Conservation (phyloP, 306 rosid genomes). For the Corylus avellana region DNA sequence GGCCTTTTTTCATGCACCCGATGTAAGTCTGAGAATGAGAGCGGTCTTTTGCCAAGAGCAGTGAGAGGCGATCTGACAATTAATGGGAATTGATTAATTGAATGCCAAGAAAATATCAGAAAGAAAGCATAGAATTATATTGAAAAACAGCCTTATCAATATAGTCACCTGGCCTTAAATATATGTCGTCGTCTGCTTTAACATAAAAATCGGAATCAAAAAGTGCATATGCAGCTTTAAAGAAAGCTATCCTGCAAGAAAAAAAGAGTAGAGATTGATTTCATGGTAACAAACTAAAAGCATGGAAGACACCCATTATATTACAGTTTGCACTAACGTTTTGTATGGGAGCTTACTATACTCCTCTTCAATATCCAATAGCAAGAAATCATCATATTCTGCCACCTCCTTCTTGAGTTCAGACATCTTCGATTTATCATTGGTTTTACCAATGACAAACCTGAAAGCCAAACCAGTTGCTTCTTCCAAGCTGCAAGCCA, state of each 20-base stretch:
- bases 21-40: slow-evolving; percentile 88
- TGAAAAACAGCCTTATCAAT: slow-evolving; percentile 17
- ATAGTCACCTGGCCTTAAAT: slow-evolving; percentile 85
- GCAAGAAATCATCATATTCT: slow-evolving; percentile 78
- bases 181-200: slow-evolving; percentile 96
- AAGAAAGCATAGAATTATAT: slow-evolving; percentile 14
- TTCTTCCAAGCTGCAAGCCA: slow-evolving; percentile 85
- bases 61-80: slow-evolving; percentile 84
- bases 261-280: slow-evolving; percentile 14
- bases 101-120: slow-evolving; percentile 16
- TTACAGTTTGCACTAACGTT: slow-evolving; percentile 75
- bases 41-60: slow-evolving; percentile 76
- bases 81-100: slow-evolving; percentile 29
- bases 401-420: slow-evolving; percentile 73
- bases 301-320: slow-evolving; percentile 17
- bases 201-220: slow-evolving; percentile 85
- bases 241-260: slow-evolving; percentile 80
- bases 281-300: slow-evolving; percentile 20
- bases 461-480: slow-evolving; percentile 94
- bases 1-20: slow-evolving; percentile 99
- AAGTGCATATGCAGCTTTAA: slow-evolving; percentile 94
- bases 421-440: slow-evolving; percentile 64
- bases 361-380: slow-evolving; percentile 94
- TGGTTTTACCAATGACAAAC: slow-evolving; percentile 83
- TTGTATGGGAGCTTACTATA: slow-evolving; percentile 98